Evolutionary conservation across 2,329 filamentous ascomycete genomes (phyloP), one percentile per base, ranked within the genome.

Genomic region (Fulvia fulva): DNA sequence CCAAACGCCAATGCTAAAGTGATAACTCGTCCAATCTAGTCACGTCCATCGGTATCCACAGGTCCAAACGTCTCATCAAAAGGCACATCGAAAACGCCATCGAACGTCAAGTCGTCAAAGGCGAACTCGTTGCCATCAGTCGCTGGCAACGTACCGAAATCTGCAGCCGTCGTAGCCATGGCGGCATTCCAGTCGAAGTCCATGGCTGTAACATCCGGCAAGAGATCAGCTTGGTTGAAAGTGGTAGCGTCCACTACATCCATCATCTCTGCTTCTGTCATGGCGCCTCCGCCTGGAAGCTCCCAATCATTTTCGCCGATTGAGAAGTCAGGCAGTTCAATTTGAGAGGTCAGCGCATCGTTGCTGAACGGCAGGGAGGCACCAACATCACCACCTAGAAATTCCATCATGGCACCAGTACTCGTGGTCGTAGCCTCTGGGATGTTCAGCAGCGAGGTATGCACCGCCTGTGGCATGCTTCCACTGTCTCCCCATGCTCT

Each of bases 371-470:
- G 62, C 14, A 69, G 55, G n/a, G 54, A 25, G 9, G 55, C 53
- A 11, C 64, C 67, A 2, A 68, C 32, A 21, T 64, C 52, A 9
- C 58, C 59, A 9, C 67, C 69, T 0, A 70, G 53, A 45, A 70
- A 69, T 30, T 69, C 68, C 65, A 68, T 68, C 68, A 69, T 69
- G 9, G 68, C 67, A 21, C 68, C 69, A 1, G 67, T 70, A 12
- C 60, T 57, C 23, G 67, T 69, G 11, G 59, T 56, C 25, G 41
- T 51, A 2, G 52, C 47, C 19, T 66, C 57, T 11, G 45, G 51
- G 37, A 67, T 62, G 19, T 58, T 47, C 2, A 60, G 60, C 14
- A 61, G 50, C 7, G 59, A 59, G 37, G 64, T 67, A 23, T 58
- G 43, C 11, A 65, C 59, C 16, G 59, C 23, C 9, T 57, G 55